Base-by-base conservation (phyloP, 139 green algal species). In the Chlamydomonas sp. region DNA sequence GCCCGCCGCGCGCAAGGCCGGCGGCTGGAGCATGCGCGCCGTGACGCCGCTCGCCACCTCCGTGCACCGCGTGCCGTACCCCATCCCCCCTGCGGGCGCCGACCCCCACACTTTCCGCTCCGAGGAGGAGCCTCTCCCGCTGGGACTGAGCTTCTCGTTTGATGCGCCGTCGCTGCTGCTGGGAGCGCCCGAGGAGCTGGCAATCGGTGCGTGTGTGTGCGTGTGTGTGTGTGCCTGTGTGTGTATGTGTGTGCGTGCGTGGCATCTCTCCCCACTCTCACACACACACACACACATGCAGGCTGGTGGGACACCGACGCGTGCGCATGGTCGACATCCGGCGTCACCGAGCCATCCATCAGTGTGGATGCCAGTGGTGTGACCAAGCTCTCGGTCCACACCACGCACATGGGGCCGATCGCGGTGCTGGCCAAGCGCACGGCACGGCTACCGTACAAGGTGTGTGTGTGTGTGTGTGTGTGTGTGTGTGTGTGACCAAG, bases 11-110 rank as follows among this genome's bases (percentile, higher is more conserved):
- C 81, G 81, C 65, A 76, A 79, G 47, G 73, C 80, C 35, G 75
- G 76, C 35, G 37, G 68, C 10, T 87, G 81, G 77, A 66, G 72
- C 30, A 50, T 87, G 0, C 58, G 75, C 20, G 74, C 74, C 68
- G 71, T 84, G 35, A 83, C 81, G 2, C 67, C 73, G 1, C 70
- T 80, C 29, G 54, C 78, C 0, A 38, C 29, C 54, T 76, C 66
- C 31, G 68, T 84, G 16, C 43, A 71, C 57, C 72, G 76, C 26
- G 74, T 92, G 54, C 81, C 83, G 1, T 92, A 92, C 71, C 86
- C 86, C 70, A 92, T 90, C 59, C 82, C 84, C 1, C 84, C 84
- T 13, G 84, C 84, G 22, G 87, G 87, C 6, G 75, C 79, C 16
- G 87, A 92, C 73, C 76, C 81, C 16, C 61, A 72, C 13, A 87